phyloP scores from a whole-genome alignment of 495 filamentous ascomycete species.

The Pyrenula massariospora region DNA sequence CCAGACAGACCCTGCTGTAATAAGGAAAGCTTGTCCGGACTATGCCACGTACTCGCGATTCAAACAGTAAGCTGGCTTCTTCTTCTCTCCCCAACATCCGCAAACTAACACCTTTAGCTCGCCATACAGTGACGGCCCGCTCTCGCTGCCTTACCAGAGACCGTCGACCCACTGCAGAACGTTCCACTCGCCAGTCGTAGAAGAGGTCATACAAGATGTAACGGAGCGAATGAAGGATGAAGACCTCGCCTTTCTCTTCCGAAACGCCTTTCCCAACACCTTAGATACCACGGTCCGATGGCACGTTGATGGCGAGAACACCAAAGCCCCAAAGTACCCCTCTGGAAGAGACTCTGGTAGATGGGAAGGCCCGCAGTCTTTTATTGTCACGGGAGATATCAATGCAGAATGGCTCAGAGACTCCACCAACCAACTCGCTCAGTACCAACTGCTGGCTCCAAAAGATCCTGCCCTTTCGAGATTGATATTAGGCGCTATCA shows the following conservation, averaged over 20 bases:
- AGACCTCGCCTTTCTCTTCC: slow-evolving; percentile 86
- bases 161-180: slow-evolving; percentile 73
- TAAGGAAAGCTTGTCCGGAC: slow-evolving; percentile 12
- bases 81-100: background rate
- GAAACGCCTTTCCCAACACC: slow-evolving; percentile 95
- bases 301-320: slow-evolving; percentile 43
- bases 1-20: background rate
- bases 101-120: slow-evolving; percentile 28
- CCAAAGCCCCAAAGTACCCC: slow-evolving; percentile 9
- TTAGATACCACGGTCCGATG: slow-evolving; percentile 83
- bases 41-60: slow-evolving; percentile 13
- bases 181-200: slow-evolving; percentile 73
- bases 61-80: slow-evolving; percentile 9
- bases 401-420: slow-evolving; percentile 96
- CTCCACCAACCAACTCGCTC: slow-evolving; percentile 87
- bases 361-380: slow-evolving; percentile 80
- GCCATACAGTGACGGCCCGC: slow-evolving; percentile 67
- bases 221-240: slow-evolving; percentile 69
- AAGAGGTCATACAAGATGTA: slow-evolving; percentile 75
- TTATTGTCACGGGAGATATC: slow-evolving; percentile 98
- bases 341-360: slow-evolving; percentile 37
- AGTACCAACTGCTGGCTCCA: slow-evolving; percentile 76
- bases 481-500: slow-evolving; percentile 88
- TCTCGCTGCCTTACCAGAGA: slow-evolving; percentile 81
- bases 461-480: slow-evolving; percentile 63